A percentile compares a stretch with the other conserved stretches of the same genome.
Conservation (phyloP, 441 rosid species). For the Melastoma candidum region DNA sequence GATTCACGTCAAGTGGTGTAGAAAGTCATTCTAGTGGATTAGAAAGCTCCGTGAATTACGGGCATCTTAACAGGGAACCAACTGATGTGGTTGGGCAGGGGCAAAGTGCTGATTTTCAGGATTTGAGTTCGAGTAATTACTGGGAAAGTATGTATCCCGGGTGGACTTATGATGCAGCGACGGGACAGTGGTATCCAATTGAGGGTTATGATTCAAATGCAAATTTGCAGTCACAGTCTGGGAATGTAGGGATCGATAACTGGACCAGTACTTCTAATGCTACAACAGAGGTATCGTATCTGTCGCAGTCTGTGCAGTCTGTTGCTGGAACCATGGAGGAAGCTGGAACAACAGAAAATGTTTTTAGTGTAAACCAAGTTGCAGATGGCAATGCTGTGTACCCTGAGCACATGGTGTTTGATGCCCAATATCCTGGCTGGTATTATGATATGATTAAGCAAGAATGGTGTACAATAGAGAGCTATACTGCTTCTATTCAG, state of each 20-base stretch:
- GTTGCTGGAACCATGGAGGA: constrained; percentile 32
- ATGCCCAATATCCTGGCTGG: constrained; percentile 93
- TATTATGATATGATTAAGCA: constrained; percentile 62
- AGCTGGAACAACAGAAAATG: constrained; percentile 38
- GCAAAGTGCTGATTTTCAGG: constrained; percentile 37
- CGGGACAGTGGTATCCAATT: constrained; percentile 85
- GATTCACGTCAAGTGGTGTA: constrained; percentile 14
- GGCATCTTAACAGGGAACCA: constrained; percentile 33
- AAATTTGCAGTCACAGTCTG: constrained; percentile 8
- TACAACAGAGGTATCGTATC: constrained; percentile 41
- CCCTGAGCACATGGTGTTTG: constrained; percentile 88
- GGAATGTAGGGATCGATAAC: constrained; percentile 23
- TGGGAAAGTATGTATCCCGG: constrained; percentile 94
- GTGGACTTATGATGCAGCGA: constrained; percentile 70
- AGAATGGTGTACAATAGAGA: constrained; percentile 67
- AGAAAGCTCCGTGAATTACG: constrained; percentile 28
- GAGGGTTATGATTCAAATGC: constrained; percentile 28
- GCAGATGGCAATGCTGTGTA: constrained; percentile 54
- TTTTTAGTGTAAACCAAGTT: constrained; percentile 61
- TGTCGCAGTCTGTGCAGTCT: constrained; percentile 51
- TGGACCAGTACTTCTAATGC: constrained; percentile 33
- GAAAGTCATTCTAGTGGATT: constrained; percentile 10
- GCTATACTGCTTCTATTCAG: constrained; percentile 50
- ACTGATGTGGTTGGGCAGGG: constrained; percentile 25
- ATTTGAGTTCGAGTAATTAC: constrained; percentile 40